Conservation (phyloP, 345 rosid genomes). For the Lepidium sativum region DNA sequence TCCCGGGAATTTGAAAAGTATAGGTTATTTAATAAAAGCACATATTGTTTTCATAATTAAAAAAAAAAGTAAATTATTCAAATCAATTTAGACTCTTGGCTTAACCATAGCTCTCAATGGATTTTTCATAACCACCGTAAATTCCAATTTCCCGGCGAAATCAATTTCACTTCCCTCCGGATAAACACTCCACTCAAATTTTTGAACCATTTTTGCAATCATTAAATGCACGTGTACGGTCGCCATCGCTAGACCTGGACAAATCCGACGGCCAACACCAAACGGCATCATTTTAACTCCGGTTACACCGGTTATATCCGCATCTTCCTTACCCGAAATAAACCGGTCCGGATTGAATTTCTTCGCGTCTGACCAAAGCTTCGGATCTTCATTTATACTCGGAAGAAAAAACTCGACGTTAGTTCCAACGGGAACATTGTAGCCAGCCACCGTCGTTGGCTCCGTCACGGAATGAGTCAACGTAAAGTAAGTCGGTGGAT, state of each 20-base stretch:
- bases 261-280: constrained; percentile 80
- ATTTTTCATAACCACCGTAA: constrained; percentile 77
- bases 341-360: constrained; percentile 74
- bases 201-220: constrained; percentile 86
- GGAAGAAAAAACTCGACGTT: constrained; percentile 58
- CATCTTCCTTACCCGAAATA: constrained; percentile 49
- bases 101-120: constrained; percentile 54
- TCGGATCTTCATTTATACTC: constrained; percentile 51
- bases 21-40: not conserved
- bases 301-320: constrained; percentile 62
- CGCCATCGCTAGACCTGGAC: constrained; percentile 74
- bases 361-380: constrained; percentile 56
- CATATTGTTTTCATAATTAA: not conserved
- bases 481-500: constrained; percentile 80
- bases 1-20: not conserved
- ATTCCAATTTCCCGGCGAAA: constrained; percentile 62
- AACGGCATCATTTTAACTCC: constrained; percentile 76
- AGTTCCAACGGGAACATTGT: constrained; percentile 50
- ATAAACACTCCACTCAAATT: constrained; percentile 67
- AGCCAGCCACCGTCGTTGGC: constrained; percentile 61
- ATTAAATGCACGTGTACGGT: constrained; percentile 69
- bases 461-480: constrained; percentile 65
- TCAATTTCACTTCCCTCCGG: constrained; percentile 43
- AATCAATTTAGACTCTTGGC: constrained; percentile 33
- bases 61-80: not conserved